Base-by-base conservation (phyloP, 257 asterid species). In the Gentiana dahurica region DNA sequence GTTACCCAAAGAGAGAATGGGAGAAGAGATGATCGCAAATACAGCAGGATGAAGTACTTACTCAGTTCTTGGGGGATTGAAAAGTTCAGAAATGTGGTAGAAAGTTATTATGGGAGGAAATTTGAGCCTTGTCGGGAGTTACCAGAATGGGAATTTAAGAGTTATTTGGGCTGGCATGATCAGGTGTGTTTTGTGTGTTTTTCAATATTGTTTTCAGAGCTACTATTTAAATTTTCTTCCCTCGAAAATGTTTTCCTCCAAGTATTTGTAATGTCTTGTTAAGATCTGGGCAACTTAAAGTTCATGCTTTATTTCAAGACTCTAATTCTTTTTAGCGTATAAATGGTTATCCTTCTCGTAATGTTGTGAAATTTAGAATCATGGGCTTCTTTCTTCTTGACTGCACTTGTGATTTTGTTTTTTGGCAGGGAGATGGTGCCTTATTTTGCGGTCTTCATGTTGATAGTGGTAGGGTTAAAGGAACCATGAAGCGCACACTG, bases 151-250 rank as follows among this genome's bases (percentile, higher is more conserved):
- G 84, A 87, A 69, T 91, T 91, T 51, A 82, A 91, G 77, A 91
- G 96, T 79, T 80, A 91, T 77, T 75, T 91, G 79, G 98, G 98
- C 46, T 91, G 98, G 98, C 98, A 87, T 34, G 94, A 91, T 71
- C 96, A 87, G 93, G 98, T 91, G 37, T 35, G 69, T 34, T 36
- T 12, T 5, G 98, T 91, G 37, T 35, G 69, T 34, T 36, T 12
- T 5, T 8, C 32, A 5, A 49, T 12, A 48, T 24, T 9, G 11
- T 24, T 56, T 6, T 43, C 24, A 24, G 24, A 24, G 24, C 24
- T 24, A 24, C 24, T 24, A 0, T 24, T 24, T 24, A 9, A 33
- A 4, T 39, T 12, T 33, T 46, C 39, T 11, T 2, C 55, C 50
- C 1, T 8, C 8, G 3, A 34, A 36, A 41, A 1, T 4, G 13